A percentile compares a stretch with the other conserved stretches of the same genome.
Evolutionary conservation across 768 basidiomycete species (phyloP).

Genomic region (Lepiota brunneoincarnata): DNA sequence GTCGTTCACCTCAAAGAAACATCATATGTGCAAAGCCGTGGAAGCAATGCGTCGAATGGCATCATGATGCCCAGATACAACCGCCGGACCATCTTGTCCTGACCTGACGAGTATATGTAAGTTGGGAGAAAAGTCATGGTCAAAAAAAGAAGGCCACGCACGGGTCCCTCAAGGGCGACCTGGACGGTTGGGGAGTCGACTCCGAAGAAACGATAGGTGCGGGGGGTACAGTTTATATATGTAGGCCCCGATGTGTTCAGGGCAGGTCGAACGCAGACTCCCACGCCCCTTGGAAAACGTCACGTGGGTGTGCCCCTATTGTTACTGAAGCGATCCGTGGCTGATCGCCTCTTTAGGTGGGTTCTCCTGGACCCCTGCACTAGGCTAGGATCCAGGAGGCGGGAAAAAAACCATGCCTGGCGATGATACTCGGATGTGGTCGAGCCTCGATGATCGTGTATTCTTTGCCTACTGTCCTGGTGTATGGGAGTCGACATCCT

Average conservation of each 20-base stretch:
- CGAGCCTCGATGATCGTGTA: no score
- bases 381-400: no score
- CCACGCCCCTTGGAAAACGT: neutral
- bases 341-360: no score
- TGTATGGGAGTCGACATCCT: no score
- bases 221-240: neutral
- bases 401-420: no score
- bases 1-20: constrained; percentile 7
- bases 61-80: neutral
- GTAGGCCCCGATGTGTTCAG: neutral
- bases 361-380: no score
- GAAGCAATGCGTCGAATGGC: neutral
- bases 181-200: constrained; percentile 12
- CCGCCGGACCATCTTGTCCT: neutral
- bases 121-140: neutral
- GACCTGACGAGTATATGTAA: neutral
- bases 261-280: neutral
- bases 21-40: neutral
- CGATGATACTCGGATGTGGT: no score
- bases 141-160: neutral
- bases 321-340: no score
- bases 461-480: no score
- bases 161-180: constrained; percentile 5
- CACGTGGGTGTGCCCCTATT: neutral
- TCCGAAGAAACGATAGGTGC: neutral